These are phyloP conservation scores for Berberis vulgaris DNA, from an alignment of 164 flowering plant genomes.

Conservation along the genomic window DNA sequence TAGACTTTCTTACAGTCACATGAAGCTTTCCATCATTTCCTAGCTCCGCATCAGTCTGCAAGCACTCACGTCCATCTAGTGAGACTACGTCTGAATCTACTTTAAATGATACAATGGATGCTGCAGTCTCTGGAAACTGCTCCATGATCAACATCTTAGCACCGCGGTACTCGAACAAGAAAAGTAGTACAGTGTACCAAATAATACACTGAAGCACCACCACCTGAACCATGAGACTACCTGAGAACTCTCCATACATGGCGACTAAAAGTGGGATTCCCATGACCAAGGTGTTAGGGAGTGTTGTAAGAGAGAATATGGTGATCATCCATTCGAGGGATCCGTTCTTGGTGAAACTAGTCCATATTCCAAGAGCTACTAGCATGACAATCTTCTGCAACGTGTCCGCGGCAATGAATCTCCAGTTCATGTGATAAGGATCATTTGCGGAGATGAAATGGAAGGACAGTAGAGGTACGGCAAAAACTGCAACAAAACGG, in stretches of 20 bases:
- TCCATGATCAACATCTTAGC: constrained; percentile 41
- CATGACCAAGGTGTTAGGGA: constrained; percentile 51
- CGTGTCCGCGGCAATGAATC: constrained; percentile 50
- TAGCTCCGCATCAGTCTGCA: constrained; percentile 41
- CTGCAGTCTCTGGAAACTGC: constrained; percentile 48
- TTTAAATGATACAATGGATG: constrained; percentile 36
- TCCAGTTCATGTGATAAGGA: constrained; percentile 36
- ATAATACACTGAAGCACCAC: constrained; percentile 49
- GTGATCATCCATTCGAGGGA: constrained; percentile 45
- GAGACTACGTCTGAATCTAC: constrained; percentile 43
- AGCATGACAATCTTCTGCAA: constrained; percentile 42
- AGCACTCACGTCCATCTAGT: constrained; percentile 34
- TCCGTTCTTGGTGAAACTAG: constrained; percentile 24
- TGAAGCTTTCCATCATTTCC: constrained; percentile 46
- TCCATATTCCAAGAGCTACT: constrained; percentile 27
- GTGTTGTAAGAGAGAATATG: constrained; percentile 40
- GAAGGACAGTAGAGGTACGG: constrained; percentile 45
- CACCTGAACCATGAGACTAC: constrained; percentile 41
- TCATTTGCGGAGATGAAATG: constrained; percentile 47
- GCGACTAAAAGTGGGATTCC: constrained; percentile 46
- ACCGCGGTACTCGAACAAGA: constrained; percentile 46
- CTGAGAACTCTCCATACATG: constrained; percentile 33
- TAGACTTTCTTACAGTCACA: constrained; percentile 44
- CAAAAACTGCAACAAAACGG: constrained; percentile 44
- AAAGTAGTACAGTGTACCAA: constrained; percentile 46